Evolutionary conservation across 108 stramenopile species (phyloP), one percentile per base, ranked within the genome.

Genomic region (Skeletonema potamos): DNA sequence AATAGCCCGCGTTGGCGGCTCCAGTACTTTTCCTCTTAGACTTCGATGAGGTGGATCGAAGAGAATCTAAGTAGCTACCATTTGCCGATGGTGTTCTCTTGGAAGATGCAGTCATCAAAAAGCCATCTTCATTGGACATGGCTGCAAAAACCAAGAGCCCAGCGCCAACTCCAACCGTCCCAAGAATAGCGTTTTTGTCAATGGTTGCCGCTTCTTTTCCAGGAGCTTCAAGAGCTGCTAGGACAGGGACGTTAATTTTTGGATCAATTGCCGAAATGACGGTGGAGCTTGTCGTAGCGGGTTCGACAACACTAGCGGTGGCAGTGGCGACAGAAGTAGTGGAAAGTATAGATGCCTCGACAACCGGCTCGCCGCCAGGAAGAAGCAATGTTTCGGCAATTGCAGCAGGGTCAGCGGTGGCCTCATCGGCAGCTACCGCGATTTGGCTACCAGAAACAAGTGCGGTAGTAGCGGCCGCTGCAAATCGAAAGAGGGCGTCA

Each of bases 41-140:
- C n/a, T n/a, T n/a, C n/a, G n/a, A 15, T 20, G 20, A 15, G 36
- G 17, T 33, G 1, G 24, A 0, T 1, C 48, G 62, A 27, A 81
- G 61, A 30, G 64, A 48, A 41, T 78, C 81, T 7, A 75, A 8
- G 64, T 82, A 82, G 4, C 62, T 54, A 13, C 62, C 72, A 20
- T 56, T 33, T 27, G 76, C 64, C 22, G 48, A 2, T n/a, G 39
- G 0, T 41, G 48, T 51, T 51, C 48, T 20, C 22, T 18, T 51
- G 9, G 48, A 20, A 1, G 22, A 22, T 20, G 6, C 8, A 6
- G 48, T 22, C 18, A 10, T 3, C 15, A n/a, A n/a, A n/a, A n/a
- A n/a, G n/a, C n/a, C n/a, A n/a, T 51, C 48, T 9, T 51, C 48
- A 7, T 51, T 22, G 18, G 48, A 18, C 6, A 24, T 51, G 18